A percentile compares a stretch with the other conserved stretches of the same genome.
phyloP scores from a whole-genome alignment of 2,329 filamentous ascomycete species.

The Diaporthe vexans region DNA sequence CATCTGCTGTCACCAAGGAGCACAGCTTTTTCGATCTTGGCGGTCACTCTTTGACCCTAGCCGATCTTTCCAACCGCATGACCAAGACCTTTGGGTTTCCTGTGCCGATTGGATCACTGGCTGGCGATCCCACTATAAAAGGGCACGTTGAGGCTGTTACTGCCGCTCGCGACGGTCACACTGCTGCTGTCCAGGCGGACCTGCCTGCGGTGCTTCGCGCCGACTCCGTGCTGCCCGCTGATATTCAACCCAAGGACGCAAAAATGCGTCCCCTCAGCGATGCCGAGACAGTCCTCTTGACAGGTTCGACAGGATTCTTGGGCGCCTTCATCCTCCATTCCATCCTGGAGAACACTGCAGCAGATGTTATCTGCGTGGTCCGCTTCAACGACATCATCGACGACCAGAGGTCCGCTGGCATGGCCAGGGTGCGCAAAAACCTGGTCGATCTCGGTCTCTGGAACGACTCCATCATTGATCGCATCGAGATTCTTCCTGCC shows the following conservation, averaged over 20 bases:
- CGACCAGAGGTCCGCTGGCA: constrained; percentile 74
- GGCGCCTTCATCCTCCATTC: constrained; percentile 81
- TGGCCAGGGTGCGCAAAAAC: constrained; percentile 81
- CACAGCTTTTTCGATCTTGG: constrained; percentile 87
- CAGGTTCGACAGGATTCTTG: constrained; percentile 82
- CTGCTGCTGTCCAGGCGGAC: constrained; percentile 81
- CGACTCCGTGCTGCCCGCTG: constrained; percentile 76
- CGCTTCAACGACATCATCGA: constrained; percentile 78
- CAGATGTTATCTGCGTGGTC: constrained; percentile 79
- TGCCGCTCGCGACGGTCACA: constrained; percentile 78
- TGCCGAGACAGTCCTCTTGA: constrained; percentile 78
- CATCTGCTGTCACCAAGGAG: constrained; percentile 73
- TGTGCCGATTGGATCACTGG: constrained; percentile 78
- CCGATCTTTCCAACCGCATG: constrained; percentile 79
- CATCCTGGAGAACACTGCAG: constrained; percentile 76
- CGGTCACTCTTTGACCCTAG: constrained; percentile 83
- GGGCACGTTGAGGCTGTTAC: constrained; percentile 81
- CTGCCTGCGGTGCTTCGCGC: constrained; percentile 77
- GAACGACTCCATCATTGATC: constrained; percentile 82
- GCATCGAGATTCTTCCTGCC: constrained; percentile 81
- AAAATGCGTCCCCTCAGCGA: constrained; percentile 72
- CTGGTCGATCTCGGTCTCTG: constrained; percentile 84
- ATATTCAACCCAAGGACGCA: constrained; percentile 72
- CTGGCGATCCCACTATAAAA: constrained; percentile 78
- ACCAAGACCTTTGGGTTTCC: constrained; percentile 80